Base-by-base conservation (phyloP, 164 flowering plant genomes). In the Dillenia suffruticosa region DNA sequence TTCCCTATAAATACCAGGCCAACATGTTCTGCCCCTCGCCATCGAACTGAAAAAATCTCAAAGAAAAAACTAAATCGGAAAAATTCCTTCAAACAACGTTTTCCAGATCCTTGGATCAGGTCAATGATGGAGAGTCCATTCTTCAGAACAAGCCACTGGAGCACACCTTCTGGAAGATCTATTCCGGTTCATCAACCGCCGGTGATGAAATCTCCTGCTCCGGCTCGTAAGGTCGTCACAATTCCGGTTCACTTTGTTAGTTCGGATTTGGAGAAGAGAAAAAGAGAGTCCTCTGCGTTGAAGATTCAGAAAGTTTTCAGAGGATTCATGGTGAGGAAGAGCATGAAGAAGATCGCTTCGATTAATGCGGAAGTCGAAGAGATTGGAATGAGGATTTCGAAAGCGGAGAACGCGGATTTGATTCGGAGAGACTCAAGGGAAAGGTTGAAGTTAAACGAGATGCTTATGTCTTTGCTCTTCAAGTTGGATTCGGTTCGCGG, bases 231-330 rank as follows among this genome's bases (percentile, higher is more conserved):
- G 71, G 82, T 84, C 43, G 74, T 81, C 8, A 61, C 77, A 9
- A 77, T 88, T 14, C 88, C 91, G 6, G 83, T 84, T 13, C 79
- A 58, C 9, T 78, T 71, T 59, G 81, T 76, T 9, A 74, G 64
- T 9, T 54, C 78, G 26, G 83, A 68, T 17, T 54, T 40, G 17
- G 40, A 15, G 7, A 56, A 63, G 56, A 62, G 55, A 54, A n/a
- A 32, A 15, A 53, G 77, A 26, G 56, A 73, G 12, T 76, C 58
- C 8, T 76, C 85, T 0, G 88, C 88, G 0, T 8, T 69, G 67
- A 82, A 63, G 77, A 83, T 90, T 49, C 95, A 90, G 79, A 88
- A 79, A 73, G 83, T 73, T 10, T 82, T 82, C 53, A 65, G 89
- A 55, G 92, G 89, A 5, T 87, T 70, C 63, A 49, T 77, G 62